Evolutionary conservation across 345 rosid species (phyloP).

Genomic region (Eucalyptus cloeziana): DNA sequence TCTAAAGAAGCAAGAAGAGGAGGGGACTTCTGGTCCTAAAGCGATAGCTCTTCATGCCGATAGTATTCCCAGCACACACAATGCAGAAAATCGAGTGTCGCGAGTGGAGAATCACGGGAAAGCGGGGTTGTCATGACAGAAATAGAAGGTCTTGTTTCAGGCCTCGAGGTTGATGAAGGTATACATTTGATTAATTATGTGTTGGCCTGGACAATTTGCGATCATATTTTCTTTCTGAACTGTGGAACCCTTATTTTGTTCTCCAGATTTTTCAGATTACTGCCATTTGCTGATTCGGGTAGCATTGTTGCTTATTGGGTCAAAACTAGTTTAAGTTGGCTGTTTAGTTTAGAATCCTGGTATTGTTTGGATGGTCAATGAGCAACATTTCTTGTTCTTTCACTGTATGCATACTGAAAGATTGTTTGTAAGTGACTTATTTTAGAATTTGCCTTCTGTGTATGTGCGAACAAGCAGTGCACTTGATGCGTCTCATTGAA

Average conservation of each 20-base stretch:
- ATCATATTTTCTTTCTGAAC: not conserved
- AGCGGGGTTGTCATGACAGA: conserved; percentile 75
- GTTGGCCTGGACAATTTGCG: not conserved
- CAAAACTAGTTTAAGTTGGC: not conserved
- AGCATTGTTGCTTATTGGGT: not conserved
- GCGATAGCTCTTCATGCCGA: conserved; percentile 57
- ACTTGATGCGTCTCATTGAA: not conserved
- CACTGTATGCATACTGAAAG: not conserved
- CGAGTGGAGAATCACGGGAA: conserved; percentile 51
- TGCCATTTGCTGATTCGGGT: not conserved
- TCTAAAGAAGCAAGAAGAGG: conserved; percentile 52
- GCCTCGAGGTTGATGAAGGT: conserved; percentile 77
- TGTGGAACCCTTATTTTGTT: not conserved
- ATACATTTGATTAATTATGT: not conserved
- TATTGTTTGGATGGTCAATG: not conserved
- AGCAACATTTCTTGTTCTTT: not conserved
- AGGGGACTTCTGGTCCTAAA: conserved; percentile 48
- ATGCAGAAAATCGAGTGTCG: conserved; percentile 22
- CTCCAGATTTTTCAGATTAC: not conserved
- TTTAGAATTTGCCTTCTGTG: not conserved
- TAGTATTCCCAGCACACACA: conserved; percentile 18
- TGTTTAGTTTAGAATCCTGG: not conserved
- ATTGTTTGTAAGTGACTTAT: not conserved
- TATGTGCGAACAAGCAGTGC: not conserved
- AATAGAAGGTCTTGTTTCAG: conserved; percentile 89